These are phyloP conservation scores for Dendrocalamus latiflorus DNA, from an alignment of 202 grass and related monocot species.

Conservation along the genomic window DNA sequence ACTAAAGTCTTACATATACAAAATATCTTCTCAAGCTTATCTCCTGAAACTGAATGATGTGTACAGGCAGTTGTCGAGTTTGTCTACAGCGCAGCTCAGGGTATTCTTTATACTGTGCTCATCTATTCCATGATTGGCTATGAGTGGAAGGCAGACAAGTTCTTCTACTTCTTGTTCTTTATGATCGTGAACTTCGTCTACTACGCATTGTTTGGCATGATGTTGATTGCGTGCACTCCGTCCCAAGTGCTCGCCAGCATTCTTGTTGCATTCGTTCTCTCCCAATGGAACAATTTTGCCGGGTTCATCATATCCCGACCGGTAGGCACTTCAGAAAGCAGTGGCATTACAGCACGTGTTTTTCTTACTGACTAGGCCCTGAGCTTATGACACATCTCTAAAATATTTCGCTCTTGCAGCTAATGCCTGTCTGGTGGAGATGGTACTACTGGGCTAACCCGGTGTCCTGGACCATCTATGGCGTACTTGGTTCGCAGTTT, in stretches of 20 bases:
- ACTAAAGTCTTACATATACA: not conserved
- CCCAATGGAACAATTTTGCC: constrained; percentile 60
- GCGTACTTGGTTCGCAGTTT: constrained; percentile 51
- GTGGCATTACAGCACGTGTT: not conserved
- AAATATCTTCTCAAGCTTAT: constrained; percentile 8
- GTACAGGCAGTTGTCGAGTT: constrained; percentile 53
- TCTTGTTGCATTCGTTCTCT: constrained; percentile 32
- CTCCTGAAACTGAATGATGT: constrained; percentile 14
- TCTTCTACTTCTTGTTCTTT: constrained; percentile 75
- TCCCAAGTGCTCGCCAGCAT: constrained; percentile 46
- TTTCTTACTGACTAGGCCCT: not conserved
- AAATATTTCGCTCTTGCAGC: constrained; percentile 33
- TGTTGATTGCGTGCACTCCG: constrained; percentile 56
- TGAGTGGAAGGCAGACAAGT: constrained; percentile 45
- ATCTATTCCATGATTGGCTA: constrained; percentile 70
- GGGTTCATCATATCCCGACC: constrained; percentile 52
- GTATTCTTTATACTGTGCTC: constrained; percentile 42
- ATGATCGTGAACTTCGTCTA: constrained; percentile 38
- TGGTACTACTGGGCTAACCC: constrained; percentile 81
- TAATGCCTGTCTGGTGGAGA: constrained; percentile 76
- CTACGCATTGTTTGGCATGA: constrained; percentile 57
- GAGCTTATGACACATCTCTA: not conserved
- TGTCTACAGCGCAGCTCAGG: constrained; percentile 49
- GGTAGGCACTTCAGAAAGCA: constrained; percentile 25
- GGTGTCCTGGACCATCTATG: constrained; percentile 70